Evolutionary conservation across 2,329 filamentous ascomycete species (phyloP), one percentile per base, ranked within the genome.

Genomic region (Lecanicillium sp.): DNA sequence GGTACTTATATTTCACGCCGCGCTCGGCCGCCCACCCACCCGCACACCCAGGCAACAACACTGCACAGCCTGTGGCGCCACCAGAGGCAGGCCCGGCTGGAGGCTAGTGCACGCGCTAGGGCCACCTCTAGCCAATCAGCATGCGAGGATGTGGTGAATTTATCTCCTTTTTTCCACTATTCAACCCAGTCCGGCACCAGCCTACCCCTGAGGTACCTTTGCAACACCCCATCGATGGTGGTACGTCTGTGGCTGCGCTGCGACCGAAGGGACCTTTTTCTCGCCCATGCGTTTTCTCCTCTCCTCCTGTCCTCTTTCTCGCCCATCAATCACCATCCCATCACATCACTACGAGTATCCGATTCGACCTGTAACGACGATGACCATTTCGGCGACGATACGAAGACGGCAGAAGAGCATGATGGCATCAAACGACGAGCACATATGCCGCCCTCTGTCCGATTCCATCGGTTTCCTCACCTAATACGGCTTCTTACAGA

Each of bases 1-100:
- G 56, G 62, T 71, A 63, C 63, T 74, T 75, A 75, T 75, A 75
- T 67, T 73, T 73, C 69, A 71, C 55, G 45, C 47, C 49, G 55
- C 54, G 57, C 59, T 59, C 52, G 54, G 49, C 51, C 22, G 22
- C 22, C 22, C 22, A 25, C 22, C 22, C 22, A 25, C 22, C 22
- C 6, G 22, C 6, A 25, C 22, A 25, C 59, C 64, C 52, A 65
- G 64, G 63, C 63, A 64, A 57, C 62, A 54, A 57, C 59, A 58
- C 56, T 54, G 55, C 59, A 58, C 56, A 53, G 55, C 52, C 51
- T 57, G 64, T 67, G 63, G 64, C 62, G 64, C 57, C 56, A 58
- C 48, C 51, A 57, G 56, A 59, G 55, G 55, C 50, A 57, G 55
- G 52, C 54, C 58, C 57, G 56, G 56, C 54, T 52, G 54, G 52